Percentiles rank a stretch among this genome's conserved stretches.
These are phyloP conservation scores for Cercospora zeae-maydis DNA, from an alignment of 2,329 filamentous ascomycete species.

Conservation along the genomic window DNA sequence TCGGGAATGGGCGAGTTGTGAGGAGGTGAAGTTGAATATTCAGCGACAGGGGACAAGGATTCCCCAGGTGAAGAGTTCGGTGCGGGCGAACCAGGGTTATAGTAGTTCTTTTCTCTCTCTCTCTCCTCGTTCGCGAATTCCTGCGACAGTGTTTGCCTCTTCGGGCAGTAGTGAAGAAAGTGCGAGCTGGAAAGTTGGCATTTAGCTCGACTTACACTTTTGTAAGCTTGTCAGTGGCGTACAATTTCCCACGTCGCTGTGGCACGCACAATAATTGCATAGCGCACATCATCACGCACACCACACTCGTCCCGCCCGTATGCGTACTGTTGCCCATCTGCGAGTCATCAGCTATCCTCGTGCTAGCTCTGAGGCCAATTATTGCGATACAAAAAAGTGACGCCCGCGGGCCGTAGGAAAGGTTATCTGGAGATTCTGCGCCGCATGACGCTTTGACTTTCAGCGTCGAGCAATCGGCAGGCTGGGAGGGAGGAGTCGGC, in stretches of 20 bases:
- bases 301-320: background rate
- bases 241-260: background rate
- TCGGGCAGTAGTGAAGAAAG: background rate
- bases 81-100: background rate
- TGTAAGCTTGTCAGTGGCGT: background rate
- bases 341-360: background rate
- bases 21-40: background rate
- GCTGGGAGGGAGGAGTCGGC: background rate
- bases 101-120: background rate
- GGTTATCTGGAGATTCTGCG: background rate
- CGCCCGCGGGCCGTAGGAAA: background rate
- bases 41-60: background rate
- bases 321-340: too few species aligned
- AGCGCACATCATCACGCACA: background rate
- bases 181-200: slow-evolving; percentile 3
- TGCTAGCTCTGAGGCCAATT: background rate
- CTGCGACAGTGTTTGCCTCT: background rate
- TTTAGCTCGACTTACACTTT: slow-evolving; percentile 7
- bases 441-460: background rate
- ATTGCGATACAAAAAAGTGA: background rate
- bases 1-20: background rate
- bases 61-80: background rate
- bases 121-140: background rate
- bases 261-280: background rate
- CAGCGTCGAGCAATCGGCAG: background rate